phyloP scores from a whole-genome alignment of 2,329 filamentous ascomycete species.

The Mycosphaerella sp. region DNA sequence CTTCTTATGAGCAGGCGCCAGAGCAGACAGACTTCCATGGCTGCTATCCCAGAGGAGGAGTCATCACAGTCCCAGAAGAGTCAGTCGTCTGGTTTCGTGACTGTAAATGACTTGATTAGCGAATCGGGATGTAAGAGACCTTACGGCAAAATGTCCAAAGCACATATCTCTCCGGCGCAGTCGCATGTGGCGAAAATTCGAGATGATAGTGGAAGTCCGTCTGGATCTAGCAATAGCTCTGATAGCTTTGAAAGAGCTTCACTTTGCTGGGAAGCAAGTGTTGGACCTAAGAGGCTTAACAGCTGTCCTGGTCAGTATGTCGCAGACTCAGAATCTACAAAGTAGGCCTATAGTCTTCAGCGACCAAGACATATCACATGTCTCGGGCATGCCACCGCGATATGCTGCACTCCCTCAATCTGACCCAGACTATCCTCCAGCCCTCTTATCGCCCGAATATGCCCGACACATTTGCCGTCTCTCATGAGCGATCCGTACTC shows the following conservation, averaged over 20 bases:
- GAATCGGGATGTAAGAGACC: not conserved
- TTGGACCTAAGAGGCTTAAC: not conserved
- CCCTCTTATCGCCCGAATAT: conserved; percentile 9
- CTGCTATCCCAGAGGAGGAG: not conserved
- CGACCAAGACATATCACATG: no score
- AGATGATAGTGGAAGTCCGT: not conserved
- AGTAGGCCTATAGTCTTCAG: not conserved
- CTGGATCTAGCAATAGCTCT: conserved; percentile 2
- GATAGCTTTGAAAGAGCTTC: conserved; percentile 6
- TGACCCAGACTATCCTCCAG: conserved; percentile 3
- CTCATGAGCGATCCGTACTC: conserved; percentile 15
- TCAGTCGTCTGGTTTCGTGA: not conserved
- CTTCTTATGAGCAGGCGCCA: not conserved
- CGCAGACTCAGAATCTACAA: not conserved
- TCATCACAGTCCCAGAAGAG: not conserved
- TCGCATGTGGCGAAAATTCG: not conserved
- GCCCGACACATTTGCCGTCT: conserved; percentile 13
- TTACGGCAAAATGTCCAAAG: not conserved
- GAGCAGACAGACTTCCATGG: not conserved
- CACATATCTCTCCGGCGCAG: not conserved
- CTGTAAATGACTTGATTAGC: not conserved
- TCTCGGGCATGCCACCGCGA: no score
- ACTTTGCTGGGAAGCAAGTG: conserved; percentile 1
- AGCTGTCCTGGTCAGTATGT: not conserved
- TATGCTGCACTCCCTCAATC: no score